Evolutionary conservation across 306 rosid genomes (phyloP).

Genomic region (Dalbergia cultrata): DNA sequence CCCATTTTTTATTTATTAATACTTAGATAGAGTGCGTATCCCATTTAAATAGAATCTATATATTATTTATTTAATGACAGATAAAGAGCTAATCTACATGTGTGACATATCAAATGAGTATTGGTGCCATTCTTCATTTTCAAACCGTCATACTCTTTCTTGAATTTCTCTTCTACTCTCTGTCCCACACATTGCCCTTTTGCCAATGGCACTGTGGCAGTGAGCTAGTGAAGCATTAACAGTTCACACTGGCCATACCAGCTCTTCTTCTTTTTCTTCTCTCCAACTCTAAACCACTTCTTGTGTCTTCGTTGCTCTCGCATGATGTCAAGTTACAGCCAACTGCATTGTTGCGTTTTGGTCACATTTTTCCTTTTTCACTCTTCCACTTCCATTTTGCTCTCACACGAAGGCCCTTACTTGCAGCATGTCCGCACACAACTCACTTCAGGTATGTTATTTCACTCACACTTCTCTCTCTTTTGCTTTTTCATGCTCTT

Average conservation of each 20-base stretch:
- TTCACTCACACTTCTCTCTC: conserved; percentile 3
- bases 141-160: conserved; percentile 38
- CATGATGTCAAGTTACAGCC: conserved; percentile 39
- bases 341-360: conserved; percentile 44
- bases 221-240: conserved; percentile 30
- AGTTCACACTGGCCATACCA: neutral
- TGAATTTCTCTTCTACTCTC: neutral
- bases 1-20: no score
- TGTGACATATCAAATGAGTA: no score
- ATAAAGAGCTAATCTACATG: no score
- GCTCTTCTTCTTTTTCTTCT: conserved; percentile 16
- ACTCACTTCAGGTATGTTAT: conserved; percentile 44
- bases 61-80: no score
- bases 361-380: conserved; percentile 41
- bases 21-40: no score
- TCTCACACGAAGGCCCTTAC: conserved; percentile 29
- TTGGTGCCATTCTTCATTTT: conserved; percentile 18
- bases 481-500: neutral
- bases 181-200: neutral
- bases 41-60: no score
- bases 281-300: neutral
- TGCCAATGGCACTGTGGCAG: conserved; percentile 12
- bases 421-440: neutral
- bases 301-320: neutral
- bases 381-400: conserved; percentile 35